Base-by-base conservation (phyloP, 257 asterid species). In the Euphrasia confusa region DNA sequence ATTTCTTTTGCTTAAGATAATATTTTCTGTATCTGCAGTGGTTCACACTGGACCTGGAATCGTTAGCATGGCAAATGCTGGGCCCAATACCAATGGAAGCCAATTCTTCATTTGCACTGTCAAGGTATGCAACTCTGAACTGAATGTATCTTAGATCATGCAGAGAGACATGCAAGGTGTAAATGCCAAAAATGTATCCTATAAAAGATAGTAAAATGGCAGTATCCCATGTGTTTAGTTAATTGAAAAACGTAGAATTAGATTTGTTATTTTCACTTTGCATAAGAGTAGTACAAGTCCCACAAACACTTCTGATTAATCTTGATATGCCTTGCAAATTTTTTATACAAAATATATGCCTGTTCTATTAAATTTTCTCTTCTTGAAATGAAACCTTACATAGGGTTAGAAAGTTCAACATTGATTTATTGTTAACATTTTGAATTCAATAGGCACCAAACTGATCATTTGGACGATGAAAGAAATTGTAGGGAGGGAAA, bases 51-150 rank as follows among this genome's bases (percentile, higher is more conserved):
- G 97, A 73, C 99, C 97, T 69, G 99, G 99, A 74, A 58, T 83
- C 59, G 76, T 92, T 77, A 92, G 99, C 89, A 92, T 92, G 97
- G 99, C 99, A 67, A 92, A 92, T 79, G 97, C 97, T 65, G 99
- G 99, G 50, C 91, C 97, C 59, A 78, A 92, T 65, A 92, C 99
- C 80, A 92, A 92, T 45, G 99, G 99, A 68, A 92, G 99, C 83
- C 99, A 92, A 61, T 92, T 92, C 71, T 92, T 92, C 85, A 84
- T 92, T 67, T 92, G 97, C 77, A 89, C 96, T 56, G 86, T 79
- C 70, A 82, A 80, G 99, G 99, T 92, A 81, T 59, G 71, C 57
- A 63, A 59, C 59, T 10, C 6, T 70, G 24, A 54, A 24, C 48
- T 59, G 14, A 27, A 39, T 45, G 47, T 37, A 17, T 28, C 58